Base-by-base conservation (phyloP, 306 rosid species). In the Luffa aegyptiaca region DNA sequence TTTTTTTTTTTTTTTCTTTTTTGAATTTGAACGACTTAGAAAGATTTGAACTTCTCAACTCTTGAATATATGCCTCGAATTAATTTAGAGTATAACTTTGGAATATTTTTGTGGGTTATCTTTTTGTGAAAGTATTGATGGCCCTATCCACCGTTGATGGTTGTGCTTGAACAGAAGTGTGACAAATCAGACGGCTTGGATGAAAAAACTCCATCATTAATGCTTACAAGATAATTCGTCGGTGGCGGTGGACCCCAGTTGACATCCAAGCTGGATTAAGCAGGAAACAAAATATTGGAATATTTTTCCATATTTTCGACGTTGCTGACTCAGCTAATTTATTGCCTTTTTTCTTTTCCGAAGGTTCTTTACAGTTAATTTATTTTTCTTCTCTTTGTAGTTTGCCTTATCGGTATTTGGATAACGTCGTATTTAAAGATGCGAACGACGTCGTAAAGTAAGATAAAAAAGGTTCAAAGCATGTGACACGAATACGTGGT, bases 221-320 rank as follows among this genome's bases (percentile, higher is more conserved):
- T 70, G 76, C 76, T 70, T 70, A 21, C 53, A 70, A 45, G 76
- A 70, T 21, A 70, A 70, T 70, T 21, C 55, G 76, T 70, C 76
- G 76, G 76, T 70, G 76, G 53, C n/a, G 39, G 76, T 70, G 56
- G 76, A 5, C 56, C 76, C 76, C 53, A 70, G 7, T 44, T 5
- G 2, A 4, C 18, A 5, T 70, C 76, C 76, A 10, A 45, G n/a
- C 14, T 70, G 76, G 76, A 70, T 70, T 70, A 70, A 10, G 53
- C n/a, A 45, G 56, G n/a, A 70, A 66, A 66, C 33, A 20, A 70
- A 11, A 46, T n/a, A 44, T 10, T 12, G 39, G 53, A 11, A 44
- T 70, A 69, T 3, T 33, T 44, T 62, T 20, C 55, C 48, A 68
- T 68, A 39, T 68, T 62, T 37, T 36, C 26, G 49, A 66, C 49